Conservation (phyloP, 352 stramenopile species). For the Phytophthora ramorum region DNA sequence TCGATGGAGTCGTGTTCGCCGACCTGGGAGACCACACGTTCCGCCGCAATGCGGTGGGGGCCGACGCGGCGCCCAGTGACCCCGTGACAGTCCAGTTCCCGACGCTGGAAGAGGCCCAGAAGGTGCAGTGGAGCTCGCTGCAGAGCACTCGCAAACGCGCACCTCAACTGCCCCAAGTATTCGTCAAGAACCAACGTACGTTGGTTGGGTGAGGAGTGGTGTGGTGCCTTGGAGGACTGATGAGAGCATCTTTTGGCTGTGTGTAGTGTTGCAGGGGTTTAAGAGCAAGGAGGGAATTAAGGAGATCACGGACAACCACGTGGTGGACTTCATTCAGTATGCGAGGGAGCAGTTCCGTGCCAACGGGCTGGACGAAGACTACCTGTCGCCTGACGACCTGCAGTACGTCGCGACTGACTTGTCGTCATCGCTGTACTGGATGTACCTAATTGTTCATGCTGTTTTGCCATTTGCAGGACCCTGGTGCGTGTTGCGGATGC, state of each 20-base stretch:
- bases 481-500: constrained; percentile 51
- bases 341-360: constrained; percentile 50
- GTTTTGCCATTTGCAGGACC: constrained; percentile 24
- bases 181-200: constrained; percentile 82
- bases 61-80: constrained; percentile 39
- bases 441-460: neutral
- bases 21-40: constrained; percentile 79
- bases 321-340: constrained; percentile 65
- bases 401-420: constrained; percentile 29
- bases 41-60: constrained; percentile 49
- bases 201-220: neutral
- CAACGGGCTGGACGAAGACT: constrained; percentile 70
- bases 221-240: neutral
- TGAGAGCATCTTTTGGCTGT: neutral
- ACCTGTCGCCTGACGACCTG: constrained; percentile 63
- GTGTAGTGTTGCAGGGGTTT: constrained; percentile 72
- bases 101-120: constrained; percentile 54
- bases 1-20: constrained; percentile 80
- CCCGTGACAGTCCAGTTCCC: constrained; percentile 60
- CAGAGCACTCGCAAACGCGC: constrained; percentile 75
- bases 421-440: neutral
- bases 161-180: constrained; percentile 76
- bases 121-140: constrained; percentile 66
- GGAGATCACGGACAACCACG: constrained; percentile 24
- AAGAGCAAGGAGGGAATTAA: constrained; percentile 30